A percentile compares a stretch with the other conserved stretches of the same genome.
Evolutionary conservation across 202 grass and related monocot species (phyloP).

Genomic region (Panicum hallii): DNA sequence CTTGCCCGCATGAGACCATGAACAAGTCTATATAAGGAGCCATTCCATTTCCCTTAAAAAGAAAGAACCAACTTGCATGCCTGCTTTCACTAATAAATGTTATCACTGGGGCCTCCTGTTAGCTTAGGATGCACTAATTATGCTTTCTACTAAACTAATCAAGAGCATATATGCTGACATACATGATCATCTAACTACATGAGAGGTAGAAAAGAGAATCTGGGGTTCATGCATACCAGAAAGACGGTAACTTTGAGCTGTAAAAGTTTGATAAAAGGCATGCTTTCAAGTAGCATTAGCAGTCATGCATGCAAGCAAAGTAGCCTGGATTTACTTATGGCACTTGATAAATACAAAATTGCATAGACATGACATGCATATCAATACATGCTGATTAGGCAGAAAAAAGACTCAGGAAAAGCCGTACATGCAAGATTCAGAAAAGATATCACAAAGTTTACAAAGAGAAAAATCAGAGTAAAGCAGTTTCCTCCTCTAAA

Average conservation of each 20-base stretch:
- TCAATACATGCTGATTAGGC: background rate
- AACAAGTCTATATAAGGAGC: constrained; percentile 40
- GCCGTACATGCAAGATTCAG: background rate
- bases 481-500: background rate
- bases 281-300: constrained; percentile 26
- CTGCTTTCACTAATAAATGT: constrained; percentile 56
- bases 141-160: constrained; percentile 54
- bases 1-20: constrained; percentile 37
- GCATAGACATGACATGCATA: constrained; percentile 1
- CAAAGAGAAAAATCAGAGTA: background rate
- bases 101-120: constrained; percentile 46
- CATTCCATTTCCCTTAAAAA: constrained; percentile 39
- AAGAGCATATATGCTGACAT: constrained; percentile 46
- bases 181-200: constrained; percentile 10
- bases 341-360: background rate
- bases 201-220: constrained; percentile 21
- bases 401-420: constrained; percentile 20
- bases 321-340: constrained; percentile 3
- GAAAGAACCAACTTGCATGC: constrained; percentile 32
- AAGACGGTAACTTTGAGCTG: constrained; percentile 44
- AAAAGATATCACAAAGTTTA: constrained; percentile 27
- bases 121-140: constrained; percentile 52
- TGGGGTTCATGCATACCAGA: constrained; percentile 11
- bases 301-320: constrained; percentile 24
- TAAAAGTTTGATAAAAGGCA: constrained; percentile 29